Evolutionary conservation across 2,329 filamentous ascomycete genomes (phyloP).

Genomic region (Penicillium brasilianum): DNA sequence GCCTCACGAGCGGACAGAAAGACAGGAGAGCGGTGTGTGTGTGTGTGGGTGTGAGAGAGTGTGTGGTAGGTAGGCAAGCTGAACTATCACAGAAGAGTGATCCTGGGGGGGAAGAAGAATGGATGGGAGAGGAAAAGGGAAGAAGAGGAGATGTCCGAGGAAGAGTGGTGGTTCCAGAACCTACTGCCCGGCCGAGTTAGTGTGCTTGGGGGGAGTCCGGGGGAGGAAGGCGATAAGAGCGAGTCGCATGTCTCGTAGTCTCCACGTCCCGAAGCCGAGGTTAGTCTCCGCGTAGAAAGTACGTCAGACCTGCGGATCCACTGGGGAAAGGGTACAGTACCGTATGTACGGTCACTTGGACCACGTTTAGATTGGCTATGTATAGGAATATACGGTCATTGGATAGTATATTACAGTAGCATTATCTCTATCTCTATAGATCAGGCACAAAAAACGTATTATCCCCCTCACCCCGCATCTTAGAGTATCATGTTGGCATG

Average conservation of each 20-base stretch:
- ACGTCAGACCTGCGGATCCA: conserved; percentile 33
- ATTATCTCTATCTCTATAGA: background rate
- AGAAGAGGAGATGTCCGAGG: conserved; percentile 9
- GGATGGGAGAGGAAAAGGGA: conserved; percentile 7
- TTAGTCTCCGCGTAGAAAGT: conserved; percentile 15
- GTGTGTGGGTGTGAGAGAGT: too few relatives aligned
- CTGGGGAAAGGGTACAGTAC: conserved; percentile 5
- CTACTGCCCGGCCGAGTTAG: conserved; percentile 6
- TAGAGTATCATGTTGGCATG: background rate
- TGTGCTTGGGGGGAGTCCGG: conserved; percentile 31
- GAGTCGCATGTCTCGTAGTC: conserved; percentile 34
- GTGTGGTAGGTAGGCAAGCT: background rate
- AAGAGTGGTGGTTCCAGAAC: conserved; percentile 39
- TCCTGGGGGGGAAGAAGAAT: background rate
- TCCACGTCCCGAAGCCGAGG: conserved; percentile 44
- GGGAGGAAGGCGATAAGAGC: conserved; percentile 35
- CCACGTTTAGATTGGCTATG: background rate
- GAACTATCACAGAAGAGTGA: background rate
- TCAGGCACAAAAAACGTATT: background rate
- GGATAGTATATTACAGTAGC: background rate
- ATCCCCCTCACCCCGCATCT: conserved; percentile 2
- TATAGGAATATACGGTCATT: background rate
- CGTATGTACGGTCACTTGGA: background rate
- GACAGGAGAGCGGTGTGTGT: background rate
- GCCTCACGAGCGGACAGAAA: background rate